Evolutionary conservation across 371 early-diverging fungal genomes (phyloP), one percentile per base, ranked within the genome.

Genomic region (Coemansia sp.): DNA sequence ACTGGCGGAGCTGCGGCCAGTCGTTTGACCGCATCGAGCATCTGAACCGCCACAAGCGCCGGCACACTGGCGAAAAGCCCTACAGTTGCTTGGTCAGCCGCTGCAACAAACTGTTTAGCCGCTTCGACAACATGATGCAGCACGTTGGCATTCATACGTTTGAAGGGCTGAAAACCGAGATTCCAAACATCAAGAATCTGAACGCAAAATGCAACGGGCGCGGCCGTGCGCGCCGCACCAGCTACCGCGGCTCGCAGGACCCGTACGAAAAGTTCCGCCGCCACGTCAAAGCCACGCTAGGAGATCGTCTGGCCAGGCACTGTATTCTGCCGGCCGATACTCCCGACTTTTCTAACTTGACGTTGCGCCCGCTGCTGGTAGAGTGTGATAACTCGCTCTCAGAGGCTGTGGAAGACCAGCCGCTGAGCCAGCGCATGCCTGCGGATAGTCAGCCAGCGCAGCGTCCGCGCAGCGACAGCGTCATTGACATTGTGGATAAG

Each of bases 91-190:
- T 89, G 18, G 83, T 86, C 72, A 85, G 87, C 24, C 87, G 85
- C 4, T 96, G 97, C 69, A 80, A 85, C 43, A 90, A 90, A 65
- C 82, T 85, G 43, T 94, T 96, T 75, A 90, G 92, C 48, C 84
- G 97, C 48, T 90, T 90, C 61, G 94, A 92, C 75, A 91, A 92
- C 63, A 93, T 92, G 92, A 89, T 90, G 88, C 93, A 94, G 66
- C 94, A 94, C 62, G 90, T 89, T 69, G 87, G 90, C 8, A 90
- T 90, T 24, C 92, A 91, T 58, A 77, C 47, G 33, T 34, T 64
- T 48, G 75, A 71, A 16, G 80, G 79, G 11, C 47, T n/a, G 36
- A 74, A 77, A 58, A 69, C 77, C 55, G 67, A 63, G 43, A 67
- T 75, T 11, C 74, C 77, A 29, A 69, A 74, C 55, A 75, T 77